Evolutionary conservation across 1,284 basidiomycete species (phyloP).

Genomic region (Exsudoporus floridanus): DNA sequence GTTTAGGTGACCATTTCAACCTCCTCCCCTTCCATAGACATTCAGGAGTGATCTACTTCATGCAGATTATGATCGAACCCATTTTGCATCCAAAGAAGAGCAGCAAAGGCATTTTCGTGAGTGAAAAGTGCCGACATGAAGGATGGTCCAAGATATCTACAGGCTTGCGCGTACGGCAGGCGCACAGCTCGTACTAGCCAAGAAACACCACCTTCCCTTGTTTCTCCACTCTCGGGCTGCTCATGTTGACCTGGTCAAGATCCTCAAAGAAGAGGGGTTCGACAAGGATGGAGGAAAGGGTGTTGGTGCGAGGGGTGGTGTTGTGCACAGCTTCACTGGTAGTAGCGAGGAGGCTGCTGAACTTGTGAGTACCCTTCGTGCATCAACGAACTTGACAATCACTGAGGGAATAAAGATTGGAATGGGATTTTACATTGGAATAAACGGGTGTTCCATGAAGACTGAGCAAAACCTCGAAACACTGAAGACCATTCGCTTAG

Average conservation of each 20-base stretch:
- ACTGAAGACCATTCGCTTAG: slow-evolving; percentile 59
- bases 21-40: neutral
- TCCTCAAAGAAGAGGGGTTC: slow-evolving; percentile 67
- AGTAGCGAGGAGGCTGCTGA: slow-evolving; percentile 65
- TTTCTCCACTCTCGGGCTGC: slow-evolving; percentile 85
- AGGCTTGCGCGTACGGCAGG: slow-evolving; percentile 34
- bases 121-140: slow-evolving; percentile 15
- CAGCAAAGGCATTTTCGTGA: slow-evolving; percentile 71
- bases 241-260: slow-evolving; percentile 69
- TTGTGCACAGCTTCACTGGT: slow-evolving; percentile 89
- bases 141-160: neutral
- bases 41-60: slow-evolving; percentile 1
- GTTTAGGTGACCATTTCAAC: slow-evolving; percentile 56
- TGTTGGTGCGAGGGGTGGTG: slow-evolving; percentile 64
- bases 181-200: slow-evolving; percentile 68
- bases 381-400: neutral
- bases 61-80: slow-evolving; percentile 81
- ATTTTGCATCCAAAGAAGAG: slow-evolving; percentile 63
- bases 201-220: slow-evolving; percentile 72
- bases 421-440: slow-evolving; percentile 63
- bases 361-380: slow-evolving; percentile 47
- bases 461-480: slow-evolving; percentile 70
- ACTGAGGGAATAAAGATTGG: slow-evolving; percentile 43
- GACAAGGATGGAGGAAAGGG: slow-evolving; percentile 54
- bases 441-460: slow-evolving; percentile 87